Base-by-base conservation (phyloP, 768 basidiomycete species). In the Mycena sanguinolenta region DNA sequence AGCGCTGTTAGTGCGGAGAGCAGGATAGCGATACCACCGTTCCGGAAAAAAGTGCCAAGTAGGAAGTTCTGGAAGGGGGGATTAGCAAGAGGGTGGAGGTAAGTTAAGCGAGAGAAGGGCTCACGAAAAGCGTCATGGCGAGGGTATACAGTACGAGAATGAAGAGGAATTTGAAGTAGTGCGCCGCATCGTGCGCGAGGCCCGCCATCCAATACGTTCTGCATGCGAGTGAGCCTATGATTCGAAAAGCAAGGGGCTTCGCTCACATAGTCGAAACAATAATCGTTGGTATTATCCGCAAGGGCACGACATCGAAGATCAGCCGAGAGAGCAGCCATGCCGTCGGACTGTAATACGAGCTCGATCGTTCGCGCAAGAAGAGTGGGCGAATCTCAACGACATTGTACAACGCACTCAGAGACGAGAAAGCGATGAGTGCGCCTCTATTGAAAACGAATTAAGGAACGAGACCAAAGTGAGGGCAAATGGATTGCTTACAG, bases 151-250 rank as follows among this genome's bases (percentile, higher is more conserved):
- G 84, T 23, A 95, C 91, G 21, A 98, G 85, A 70, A 98, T 93
- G 76, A 98, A 89, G 25, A 98, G 84, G 82, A 94, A 99, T 76
- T 98, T 99, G 91, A 98, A 99, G 86, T 92, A 98, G 77, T 92
- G 86, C 0, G 91, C 88, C 2, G 95, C 90, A 50, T 93, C 87
- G 5, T 85, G 85, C 2, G 94, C 87, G 5, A 98, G 88, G 16
- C 97, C 96, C 3, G 95, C 95, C 97, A 98, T 96, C 94, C 95
- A 95, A 75, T 95, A 96, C n/a, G 91, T 92, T 61, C 92, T 93
- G 68, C 13, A 16, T 34, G 21, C 8, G 65, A 25, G 34, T 71
- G 21, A 59, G 75, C 54, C 25, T 7, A 21, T 8, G 34, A 30
- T 13, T 73, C 64, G 28, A 38, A 44, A 23, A 46, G 58, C 21